These are phyloP conservation scores for Fusarium acutatum DNA, from an alignment of 2,329 filamentous ascomycete genomes.

Conservation along the genomic window DNA sequence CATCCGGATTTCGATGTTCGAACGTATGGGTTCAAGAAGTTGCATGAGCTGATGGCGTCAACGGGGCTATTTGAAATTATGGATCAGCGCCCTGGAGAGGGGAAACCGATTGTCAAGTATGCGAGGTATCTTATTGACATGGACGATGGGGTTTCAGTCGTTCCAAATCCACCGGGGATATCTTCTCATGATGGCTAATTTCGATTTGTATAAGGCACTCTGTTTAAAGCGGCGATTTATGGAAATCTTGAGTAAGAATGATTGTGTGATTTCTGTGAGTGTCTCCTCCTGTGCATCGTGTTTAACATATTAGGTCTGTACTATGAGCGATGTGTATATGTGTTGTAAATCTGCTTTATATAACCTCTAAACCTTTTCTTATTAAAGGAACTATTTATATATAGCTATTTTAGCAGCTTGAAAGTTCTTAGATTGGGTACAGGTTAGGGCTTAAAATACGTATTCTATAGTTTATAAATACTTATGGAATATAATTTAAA, in stretches of 20 bases:
- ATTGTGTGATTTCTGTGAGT: fast-evolving
- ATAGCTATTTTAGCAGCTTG: too few species aligned
- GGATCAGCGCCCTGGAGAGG: fast-evolving
- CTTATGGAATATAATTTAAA: too few species aligned
- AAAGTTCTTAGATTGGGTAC: too few species aligned
- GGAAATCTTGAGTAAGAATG: too few species aligned
- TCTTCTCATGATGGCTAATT: background rate
- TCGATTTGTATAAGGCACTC: fast-evolving
- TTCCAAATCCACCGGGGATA: background rate
- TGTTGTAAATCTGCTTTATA: too few species aligned
- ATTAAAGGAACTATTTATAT: too few species aligned
- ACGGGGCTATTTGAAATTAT: fast-evolving
- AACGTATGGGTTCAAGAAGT: slow-evolving; percentile 40
- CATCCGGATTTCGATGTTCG: slow-evolving; percentile 45
- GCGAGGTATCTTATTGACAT: background rate
- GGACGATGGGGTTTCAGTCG: background rate
- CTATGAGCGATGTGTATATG: too few species aligned
- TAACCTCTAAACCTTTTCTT: too few species aligned
- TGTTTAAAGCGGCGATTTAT: background rate
- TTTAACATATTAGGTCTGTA: too few species aligned
- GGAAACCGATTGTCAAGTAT: background rate
- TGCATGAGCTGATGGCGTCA: slow-evolving; percentile 18
- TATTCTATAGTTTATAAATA: too few species aligned
- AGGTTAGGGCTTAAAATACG: too few species aligned
- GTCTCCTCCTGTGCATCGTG: too few species aligned